These are phyloP conservation scores for Fusarium chaquense DNA, from an alignment of 2,329 filamentous ascomycete species.

Conservation along the genomic window DNA sequence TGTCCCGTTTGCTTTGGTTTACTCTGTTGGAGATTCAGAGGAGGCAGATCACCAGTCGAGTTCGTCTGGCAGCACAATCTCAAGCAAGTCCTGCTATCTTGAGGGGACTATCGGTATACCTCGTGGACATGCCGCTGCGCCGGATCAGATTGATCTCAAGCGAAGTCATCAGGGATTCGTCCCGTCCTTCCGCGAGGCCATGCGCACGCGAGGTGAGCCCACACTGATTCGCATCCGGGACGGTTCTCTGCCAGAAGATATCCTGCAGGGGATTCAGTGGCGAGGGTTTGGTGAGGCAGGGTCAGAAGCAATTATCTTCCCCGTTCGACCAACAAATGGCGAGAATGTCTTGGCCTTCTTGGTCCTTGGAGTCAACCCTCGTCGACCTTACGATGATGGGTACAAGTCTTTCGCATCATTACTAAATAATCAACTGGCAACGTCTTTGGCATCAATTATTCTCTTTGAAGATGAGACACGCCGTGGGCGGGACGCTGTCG, in stretches of 20 bases:
- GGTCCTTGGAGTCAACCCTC: conserved; percentile 75
- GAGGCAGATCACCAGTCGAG: conserved; percentile 52
- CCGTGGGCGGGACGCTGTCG: conserved; percentile 55
- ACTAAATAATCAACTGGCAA: conserved; percentile 64
- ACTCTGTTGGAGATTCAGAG: conserved; percentile 55
- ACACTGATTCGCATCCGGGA: conserved; percentile 55
- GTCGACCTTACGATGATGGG: conserved; percentile 76
- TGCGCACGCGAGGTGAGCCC: conserved; percentile 51
- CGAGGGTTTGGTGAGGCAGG: conserved; percentile 73
- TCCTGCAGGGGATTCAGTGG: conserved; percentile 69
- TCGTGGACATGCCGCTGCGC: conserved; percentile 50
- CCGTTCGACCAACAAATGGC: conserved; percentile 72
- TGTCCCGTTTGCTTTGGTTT: conserved; percentile 57
- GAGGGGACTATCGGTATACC: conserved; percentile 54
- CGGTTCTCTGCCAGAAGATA: conserved; percentile 66
- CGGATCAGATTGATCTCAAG: conserved; percentile 53
- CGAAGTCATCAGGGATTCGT: conserved; percentile 52
- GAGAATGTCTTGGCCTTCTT: conserved; percentile 75
- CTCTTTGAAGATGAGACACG: conserved; percentile 74
- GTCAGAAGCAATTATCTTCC: conserved; percentile 72
- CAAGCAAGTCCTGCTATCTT: conserved; percentile 52
- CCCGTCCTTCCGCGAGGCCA: conserved; percentile 54
- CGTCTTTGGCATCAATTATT: conserved; percentile 72
- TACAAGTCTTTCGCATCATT: conserved; percentile 69
- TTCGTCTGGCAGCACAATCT: conserved; percentile 53